Percentiles rank a stretch among this genome's conserved stretches.
These are phyloP conservation scores for Trypanosomatidae sp. DNA, from an alignment of 208 protist genomes.

Conservation along the genomic window DNA sequence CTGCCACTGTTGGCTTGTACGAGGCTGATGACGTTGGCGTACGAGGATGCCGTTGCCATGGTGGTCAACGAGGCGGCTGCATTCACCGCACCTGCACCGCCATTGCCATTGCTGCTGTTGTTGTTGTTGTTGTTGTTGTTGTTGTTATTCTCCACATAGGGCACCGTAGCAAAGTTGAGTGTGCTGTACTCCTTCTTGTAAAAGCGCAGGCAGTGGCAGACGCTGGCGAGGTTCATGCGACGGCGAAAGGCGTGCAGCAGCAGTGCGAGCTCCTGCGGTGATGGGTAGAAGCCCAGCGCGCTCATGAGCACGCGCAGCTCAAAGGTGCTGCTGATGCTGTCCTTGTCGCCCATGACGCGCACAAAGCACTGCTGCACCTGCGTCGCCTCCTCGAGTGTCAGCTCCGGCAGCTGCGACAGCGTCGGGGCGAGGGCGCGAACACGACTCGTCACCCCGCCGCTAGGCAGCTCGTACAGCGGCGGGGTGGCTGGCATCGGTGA, in stretches of 20 bases:
- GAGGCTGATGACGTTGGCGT: too few relatives aligned
- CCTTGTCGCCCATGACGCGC: constrained; percentile 24
- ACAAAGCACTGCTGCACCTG: constrained; percentile 34
- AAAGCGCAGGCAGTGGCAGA: constrained; percentile 68
- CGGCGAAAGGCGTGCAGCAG: constrained; percentile 34
- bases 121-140: too few relatives aligned
- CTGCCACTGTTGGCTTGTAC: neutral
- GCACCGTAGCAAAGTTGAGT: constrained; percentile 1
- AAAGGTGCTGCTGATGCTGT: constrained; percentile 49
- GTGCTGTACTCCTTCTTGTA: constrained; percentile 57
- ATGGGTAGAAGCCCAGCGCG: constrained; percentile 61
- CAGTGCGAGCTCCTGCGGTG: constrained; percentile 42
- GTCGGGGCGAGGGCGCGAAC: constrained; percentile 9
- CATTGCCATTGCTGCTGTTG: too few relatives aligned
- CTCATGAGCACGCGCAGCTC: constrained; percentile 61
- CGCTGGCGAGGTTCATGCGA: constrained; percentile 38
- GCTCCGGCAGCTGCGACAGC: constrained; percentile 32
- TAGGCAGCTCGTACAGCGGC: too few relatives aligned
- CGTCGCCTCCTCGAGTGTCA: constrained; percentile 51
- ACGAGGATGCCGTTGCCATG: too few relatives aligned
- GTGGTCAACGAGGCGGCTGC: too few relatives aligned
- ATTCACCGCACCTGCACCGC: too few relatives aligned
- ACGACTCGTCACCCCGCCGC: too few relatives aligned
- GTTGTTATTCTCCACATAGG: too few relatives aligned
- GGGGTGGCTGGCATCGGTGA: too few relatives aligned